These are phyloP conservation scores for Auriscalpium microsporum DNA, from an alignment of 768 basidiomycete species.

Conservation along the genomic window DNA sequence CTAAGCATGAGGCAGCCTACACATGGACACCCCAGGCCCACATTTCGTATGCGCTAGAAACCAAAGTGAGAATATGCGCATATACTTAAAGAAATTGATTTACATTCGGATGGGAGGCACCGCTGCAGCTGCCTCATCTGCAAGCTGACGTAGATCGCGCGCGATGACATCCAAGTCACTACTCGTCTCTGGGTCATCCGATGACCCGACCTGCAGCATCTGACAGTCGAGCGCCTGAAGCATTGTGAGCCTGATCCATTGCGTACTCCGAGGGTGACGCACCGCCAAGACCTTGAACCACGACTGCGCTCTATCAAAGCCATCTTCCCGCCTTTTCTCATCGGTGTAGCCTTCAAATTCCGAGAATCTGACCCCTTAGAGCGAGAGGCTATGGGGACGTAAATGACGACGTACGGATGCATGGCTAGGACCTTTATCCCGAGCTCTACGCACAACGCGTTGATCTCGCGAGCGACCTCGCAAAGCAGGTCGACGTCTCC, in stretches of 20 bases:
- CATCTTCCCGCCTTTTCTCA: conserved; percentile 10
- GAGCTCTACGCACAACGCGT: conserved; percentile 15
- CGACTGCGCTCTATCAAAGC: conserved; percentile 15
- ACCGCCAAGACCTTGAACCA: conserved; percentile 19
- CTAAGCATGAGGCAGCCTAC: conserved; percentile 2
- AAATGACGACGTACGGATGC: conserved; percentile 20
- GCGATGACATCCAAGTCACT: conserved; percentile 21
- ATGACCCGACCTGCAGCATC: conserved; percentile 24
- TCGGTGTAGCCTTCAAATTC: conserved; percentile 21
- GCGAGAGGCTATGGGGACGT: background rate
- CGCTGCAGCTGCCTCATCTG: conserved; percentile 19
- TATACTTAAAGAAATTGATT: background rate
- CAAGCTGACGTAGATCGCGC: conserved; percentile 20
- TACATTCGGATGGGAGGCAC: conserved; percentile 22
- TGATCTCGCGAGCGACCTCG: conserved; percentile 15
- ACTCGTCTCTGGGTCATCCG: conserved; percentile 18
- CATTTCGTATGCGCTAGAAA: conserved; percentile 23
- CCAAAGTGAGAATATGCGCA: background rate
- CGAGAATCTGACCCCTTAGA: conserved; percentile 14
- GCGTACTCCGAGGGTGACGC: background rate
- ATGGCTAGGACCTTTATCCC: conserved; percentile 19
- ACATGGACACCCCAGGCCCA: conserved; percentile 26
- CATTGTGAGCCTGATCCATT: background rate
- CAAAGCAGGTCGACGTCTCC: conserved; percentile 19
- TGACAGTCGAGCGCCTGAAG: conserved; percentile 19